A percentile compares a stretch with the other conserved stretches of the same genome.
Conservation (phyloP, 116 monocot genomes). For the Papilionanthe hybrid region DNA sequence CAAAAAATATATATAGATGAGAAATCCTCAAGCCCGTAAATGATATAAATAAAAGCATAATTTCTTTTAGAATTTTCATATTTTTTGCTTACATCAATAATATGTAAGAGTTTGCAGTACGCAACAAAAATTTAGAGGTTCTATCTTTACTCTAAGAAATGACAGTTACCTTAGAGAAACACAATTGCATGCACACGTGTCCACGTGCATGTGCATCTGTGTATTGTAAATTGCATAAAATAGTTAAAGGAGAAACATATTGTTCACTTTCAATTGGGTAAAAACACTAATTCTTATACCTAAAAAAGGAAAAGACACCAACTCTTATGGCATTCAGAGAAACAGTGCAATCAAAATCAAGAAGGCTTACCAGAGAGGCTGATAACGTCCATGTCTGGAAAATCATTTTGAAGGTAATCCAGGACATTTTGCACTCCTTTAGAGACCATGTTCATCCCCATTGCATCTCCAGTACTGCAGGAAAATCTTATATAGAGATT, state of each 20-base stretch:
- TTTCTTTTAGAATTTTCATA: too few species aligned
- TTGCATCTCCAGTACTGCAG: slow-evolving; percentile 90
- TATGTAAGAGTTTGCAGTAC: too few species aligned
- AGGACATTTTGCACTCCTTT: slow-evolving; percentile 94
- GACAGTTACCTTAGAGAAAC: too few species aligned
- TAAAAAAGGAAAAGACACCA: not conserved
- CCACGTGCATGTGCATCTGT: too few species aligned
- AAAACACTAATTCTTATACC: not conserved
- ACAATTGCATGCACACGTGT: too few species aligned
- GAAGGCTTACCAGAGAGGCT: slow-evolving; percentile 75
- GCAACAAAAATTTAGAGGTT: too few species aligned
- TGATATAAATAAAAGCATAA: too few species aligned
- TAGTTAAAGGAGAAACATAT: not conserved
- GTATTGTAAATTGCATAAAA: not conserved
- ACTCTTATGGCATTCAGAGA: not conserved
- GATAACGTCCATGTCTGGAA: slow-evolving; percentile 92
- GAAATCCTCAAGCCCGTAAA: too few species aligned
- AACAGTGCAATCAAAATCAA: not conserved
- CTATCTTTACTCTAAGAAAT: too few species aligned
- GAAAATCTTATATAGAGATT: slow-evolving; percentile 89
- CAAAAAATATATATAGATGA: too few species aligned
- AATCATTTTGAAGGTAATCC: slow-evolving; percentile 71
- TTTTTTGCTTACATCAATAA: too few species aligned
- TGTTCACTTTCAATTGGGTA: not conserved
- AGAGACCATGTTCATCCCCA: slow-evolving; percentile 99